Conservation (phyloP, 1,139 yeast genomes). For the Candida labiduridarum region DNA sequence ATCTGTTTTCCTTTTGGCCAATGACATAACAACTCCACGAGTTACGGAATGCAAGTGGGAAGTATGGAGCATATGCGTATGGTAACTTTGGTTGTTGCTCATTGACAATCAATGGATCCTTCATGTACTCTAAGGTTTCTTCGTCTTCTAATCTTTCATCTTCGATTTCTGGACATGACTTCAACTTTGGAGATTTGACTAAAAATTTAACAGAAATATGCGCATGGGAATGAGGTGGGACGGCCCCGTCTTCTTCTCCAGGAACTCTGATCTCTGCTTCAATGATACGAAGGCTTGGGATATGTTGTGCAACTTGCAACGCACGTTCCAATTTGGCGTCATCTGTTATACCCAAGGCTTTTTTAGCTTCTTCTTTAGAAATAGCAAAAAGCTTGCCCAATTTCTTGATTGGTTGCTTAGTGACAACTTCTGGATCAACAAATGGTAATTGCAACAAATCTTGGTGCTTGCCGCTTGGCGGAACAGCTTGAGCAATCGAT, state of each 20-base stretch:
- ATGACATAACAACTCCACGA: conserved; percentile 72
- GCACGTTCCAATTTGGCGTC: conserved; percentile 49
- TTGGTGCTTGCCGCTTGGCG: conserved; percentile 54
- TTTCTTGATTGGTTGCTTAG: conserved; percentile 51
- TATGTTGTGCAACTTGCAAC: conserved; percentile 59
- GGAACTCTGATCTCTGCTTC: conserved; percentile 82
- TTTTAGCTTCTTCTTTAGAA: conserved; percentile 55
- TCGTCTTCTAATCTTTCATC: conserved; percentile 41
- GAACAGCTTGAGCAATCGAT: conserved; percentile 77
- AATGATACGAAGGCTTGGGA: conserved; percentile 72
- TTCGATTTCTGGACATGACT: conserved; percentile 54
- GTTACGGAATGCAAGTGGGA: conserved; percentile 57
- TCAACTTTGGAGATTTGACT: conserved; percentile 70
- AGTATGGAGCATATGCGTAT: conserved; percentile 66
- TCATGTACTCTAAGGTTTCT: conserved; percentile 65
- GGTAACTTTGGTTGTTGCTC: conserved; percentile 69
- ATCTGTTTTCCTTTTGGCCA: conserved; percentile 74
- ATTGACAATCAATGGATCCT: conserved; percentile 71
- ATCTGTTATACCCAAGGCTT: conserved; percentile 58
- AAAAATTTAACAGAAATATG: conserved; percentile 77
- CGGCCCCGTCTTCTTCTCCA: conserved; percentile 63
- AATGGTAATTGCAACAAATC: conserved; percentile 83
- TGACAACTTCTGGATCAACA: conserved; percentile 51
- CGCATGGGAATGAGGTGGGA: conserved; percentile 75
- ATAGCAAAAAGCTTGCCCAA: conserved; percentile 69